phyloP scores from a whole-genome alignment of 495 filamentous ascomycete genomes.

The Tuber aestivum region DNA sequence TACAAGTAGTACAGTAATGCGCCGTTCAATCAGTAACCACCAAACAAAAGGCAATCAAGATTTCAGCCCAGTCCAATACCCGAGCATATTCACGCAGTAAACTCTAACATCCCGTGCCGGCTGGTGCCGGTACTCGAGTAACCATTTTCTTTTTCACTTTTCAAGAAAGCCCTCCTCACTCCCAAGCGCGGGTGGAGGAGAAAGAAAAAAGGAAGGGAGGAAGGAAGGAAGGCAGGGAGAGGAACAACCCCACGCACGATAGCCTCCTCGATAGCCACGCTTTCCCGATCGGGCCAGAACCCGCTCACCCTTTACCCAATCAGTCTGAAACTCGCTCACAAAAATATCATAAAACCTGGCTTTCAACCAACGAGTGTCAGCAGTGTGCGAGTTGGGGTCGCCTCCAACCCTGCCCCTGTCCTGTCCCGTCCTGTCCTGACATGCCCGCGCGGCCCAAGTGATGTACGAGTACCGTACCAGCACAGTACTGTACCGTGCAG shows the following conservation, averaged over 20 bases:
- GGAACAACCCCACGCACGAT: neutral
- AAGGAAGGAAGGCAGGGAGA: no score
- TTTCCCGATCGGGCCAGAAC: slow-evolving; percentile 25
- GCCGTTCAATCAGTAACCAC: neutral
- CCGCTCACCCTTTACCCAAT: slow-evolving; percentile 23
- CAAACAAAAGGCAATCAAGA: neutral
- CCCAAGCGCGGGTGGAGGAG: neutral
- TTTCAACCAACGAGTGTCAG: neutral
- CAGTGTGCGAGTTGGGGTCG: neutral
- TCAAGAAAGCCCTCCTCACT: neutral
- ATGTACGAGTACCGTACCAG: neutral
- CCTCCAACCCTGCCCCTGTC: neutral
- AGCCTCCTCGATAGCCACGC: slow-evolving; percentile 5
- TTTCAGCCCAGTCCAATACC: neutral
- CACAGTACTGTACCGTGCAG: no score
- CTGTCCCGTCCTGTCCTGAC: no score
- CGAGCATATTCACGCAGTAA: neutral
- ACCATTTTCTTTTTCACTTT: neutral
- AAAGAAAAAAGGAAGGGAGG: no score
- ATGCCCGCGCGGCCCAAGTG: no score
- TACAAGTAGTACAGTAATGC: no score
- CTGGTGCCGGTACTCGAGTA: no score
- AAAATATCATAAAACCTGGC: no score
- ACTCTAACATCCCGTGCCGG: neutral
- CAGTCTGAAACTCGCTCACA: slow-evolving; percentile 32